Percentiles rank a stretch among this genome's conserved stretches.
Conservation (phyloP, 495 filamentous ascomycete genomes). For the Penicillium cosmopolitanum region DNA sequence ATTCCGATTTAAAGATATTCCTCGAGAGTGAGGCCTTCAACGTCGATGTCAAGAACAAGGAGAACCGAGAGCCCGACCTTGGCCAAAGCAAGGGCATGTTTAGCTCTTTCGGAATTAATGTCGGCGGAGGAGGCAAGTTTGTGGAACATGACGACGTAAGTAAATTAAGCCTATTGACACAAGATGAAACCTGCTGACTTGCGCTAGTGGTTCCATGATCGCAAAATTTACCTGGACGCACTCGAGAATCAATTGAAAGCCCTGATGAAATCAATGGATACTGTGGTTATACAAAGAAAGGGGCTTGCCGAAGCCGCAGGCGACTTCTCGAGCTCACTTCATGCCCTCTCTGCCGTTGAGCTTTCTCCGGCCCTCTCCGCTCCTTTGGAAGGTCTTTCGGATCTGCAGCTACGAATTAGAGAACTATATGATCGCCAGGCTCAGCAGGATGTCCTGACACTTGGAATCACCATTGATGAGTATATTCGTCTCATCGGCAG, state of each 20-base stretch:
- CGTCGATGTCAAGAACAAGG: constrained; percentile 96
- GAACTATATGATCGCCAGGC: constrained; percentile 97
- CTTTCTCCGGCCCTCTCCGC: constrained; percentile 85
- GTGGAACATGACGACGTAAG: constrained; percentile 96
- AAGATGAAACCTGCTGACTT: constrained; percentile 7
- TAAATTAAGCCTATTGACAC: constrained; percentile 17
- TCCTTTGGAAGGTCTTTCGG: constrained; percentile 86
- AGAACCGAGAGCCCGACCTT: constrained; percentile 82
- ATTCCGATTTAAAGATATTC: constrained; percentile 92
- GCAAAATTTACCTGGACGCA: constrained; percentile 89
- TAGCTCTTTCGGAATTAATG: constrained; percentile 76
- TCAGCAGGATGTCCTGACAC: constrained; percentile 92
- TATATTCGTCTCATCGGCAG: constrained; percentile 95
- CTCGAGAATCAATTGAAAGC: constrained; percentile 94
- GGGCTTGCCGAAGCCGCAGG: constrained; percentile 89
- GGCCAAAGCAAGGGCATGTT: constrained; percentile 93
- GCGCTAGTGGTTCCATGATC: constrained; percentile 92
- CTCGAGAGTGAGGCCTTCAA: constrained; percentile 95
- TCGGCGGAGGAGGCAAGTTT: constrained; percentile 80
- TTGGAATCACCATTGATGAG: constrained; percentile 97
- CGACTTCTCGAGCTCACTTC: constrained; percentile 90
- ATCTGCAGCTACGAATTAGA: constrained; percentile 88
- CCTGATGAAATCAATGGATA: constrained; percentile 89
- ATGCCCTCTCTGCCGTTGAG: constrained; percentile 85
- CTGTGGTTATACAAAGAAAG: constrained; percentile 87